phyloP scores from a whole-genome alignment of 371 early-diverging fungal genomes.

The Chytridium lagenaria region DNA sequence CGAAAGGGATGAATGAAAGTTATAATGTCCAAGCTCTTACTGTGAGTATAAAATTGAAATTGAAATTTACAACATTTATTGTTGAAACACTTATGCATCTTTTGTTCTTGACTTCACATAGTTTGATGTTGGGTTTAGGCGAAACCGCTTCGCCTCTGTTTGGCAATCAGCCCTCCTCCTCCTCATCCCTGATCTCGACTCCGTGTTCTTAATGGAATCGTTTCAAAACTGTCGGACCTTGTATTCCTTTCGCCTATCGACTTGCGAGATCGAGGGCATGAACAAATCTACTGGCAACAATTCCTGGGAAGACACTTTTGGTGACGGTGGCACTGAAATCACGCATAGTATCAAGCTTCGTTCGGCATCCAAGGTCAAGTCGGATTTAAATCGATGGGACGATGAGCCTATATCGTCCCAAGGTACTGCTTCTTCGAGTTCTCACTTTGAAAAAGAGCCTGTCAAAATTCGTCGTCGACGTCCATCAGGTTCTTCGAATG shows the following conservation, averaged over 20 bases:
- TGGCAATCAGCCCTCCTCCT: constrained; percentile 14
- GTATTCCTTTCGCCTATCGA: not conserved
- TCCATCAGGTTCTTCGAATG: not conserved
- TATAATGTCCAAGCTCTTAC: not conserved
- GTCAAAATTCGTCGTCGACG: not conserved
- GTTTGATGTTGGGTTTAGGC: constrained; percentile 5
- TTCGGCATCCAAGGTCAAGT: too few relatives aligned
- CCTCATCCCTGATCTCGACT: constrained; percentile 11
- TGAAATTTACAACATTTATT: too few relatives aligned
- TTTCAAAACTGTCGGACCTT: not conserved
- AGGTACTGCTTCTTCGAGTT: not conserved
- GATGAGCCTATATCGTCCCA: not conserved
- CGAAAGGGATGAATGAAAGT: not conserved
- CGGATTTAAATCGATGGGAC: not conserved
- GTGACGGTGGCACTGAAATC: not conserved
- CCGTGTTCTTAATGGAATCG: constrained; percentile 13
- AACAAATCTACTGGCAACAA: not conserved
- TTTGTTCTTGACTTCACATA: not conserved
- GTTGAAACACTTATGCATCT: not conserved
- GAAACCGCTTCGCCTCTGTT: constrained; percentile 3
- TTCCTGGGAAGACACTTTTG: not conserved
- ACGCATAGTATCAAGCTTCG: too few relatives aligned
- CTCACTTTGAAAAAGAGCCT: not conserved
- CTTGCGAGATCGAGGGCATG: constrained; percentile 3
- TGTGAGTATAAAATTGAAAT: not conserved